Evolutionary conservation across 805 yeast genomes (phyloP).

Genomic region (Sugiyamaella qingdaonensis): DNA sequence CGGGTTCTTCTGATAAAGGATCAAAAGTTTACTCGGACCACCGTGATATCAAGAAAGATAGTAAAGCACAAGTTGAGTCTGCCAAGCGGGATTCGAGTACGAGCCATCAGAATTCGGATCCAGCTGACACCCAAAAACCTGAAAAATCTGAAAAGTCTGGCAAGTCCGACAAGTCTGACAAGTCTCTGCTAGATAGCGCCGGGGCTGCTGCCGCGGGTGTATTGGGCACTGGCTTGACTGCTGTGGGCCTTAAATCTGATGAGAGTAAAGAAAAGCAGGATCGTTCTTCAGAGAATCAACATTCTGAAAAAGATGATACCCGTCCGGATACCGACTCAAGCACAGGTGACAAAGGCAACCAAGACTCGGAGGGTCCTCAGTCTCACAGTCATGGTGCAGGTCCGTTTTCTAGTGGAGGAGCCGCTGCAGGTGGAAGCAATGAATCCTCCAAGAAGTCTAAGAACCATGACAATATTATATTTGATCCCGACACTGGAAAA

Average conservation of each 20-base stretch:
- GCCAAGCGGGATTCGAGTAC: too few relatives aligned
- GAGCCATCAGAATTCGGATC: too few relatives aligned
- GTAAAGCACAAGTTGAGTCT: background rate
- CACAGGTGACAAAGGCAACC: background rate
- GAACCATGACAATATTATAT: background rate
- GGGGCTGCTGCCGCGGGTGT: background rate
- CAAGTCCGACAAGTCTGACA: background rate
- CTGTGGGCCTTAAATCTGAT: background rate
- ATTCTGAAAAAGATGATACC: too few relatives aligned
- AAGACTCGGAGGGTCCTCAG: background rate
- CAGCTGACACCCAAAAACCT: too few relatives aligned
- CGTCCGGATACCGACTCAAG: too few relatives aligned
- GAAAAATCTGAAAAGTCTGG: background rate
- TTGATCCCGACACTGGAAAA: slow-evolving; percentile 8
- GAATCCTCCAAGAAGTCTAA: background rate
- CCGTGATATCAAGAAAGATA: background rate
- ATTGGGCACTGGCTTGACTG: slow-evolving; percentile 6
- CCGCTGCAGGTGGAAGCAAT: background rate
- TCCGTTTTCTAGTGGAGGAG: slow-evolving; percentile 1
- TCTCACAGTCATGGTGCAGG: background rate
- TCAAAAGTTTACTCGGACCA: slow-evolving; percentile 3
- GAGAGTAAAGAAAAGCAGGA: background rate
- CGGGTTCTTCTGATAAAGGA: slow-evolving; percentile 6
- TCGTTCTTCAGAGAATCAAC: too few relatives aligned
- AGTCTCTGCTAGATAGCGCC: background rate